These are phyloP conservation scores for Microbotryum lychnidis-dioicae DNA, from an alignment of 1,284 basidiomycete genomes.

Conservation along the genomic window DNA sequence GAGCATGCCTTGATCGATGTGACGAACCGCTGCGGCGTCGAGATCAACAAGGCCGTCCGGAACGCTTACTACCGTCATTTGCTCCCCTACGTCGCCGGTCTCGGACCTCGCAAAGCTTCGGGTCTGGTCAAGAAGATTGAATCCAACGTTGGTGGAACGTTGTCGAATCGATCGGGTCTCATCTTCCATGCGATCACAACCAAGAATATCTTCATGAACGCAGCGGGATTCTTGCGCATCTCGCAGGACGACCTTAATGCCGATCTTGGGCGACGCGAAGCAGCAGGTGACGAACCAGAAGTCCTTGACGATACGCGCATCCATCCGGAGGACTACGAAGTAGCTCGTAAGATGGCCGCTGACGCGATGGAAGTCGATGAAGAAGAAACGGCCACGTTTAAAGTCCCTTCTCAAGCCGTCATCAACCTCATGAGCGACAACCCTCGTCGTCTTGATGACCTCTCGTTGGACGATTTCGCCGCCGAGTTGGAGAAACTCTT, in stretches of 20 bases:
- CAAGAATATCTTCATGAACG: slow-evolving; percentile 75
- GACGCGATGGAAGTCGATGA: slow-evolving; percentile 93
- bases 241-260: slow-evolving; percentile 58
- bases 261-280: slow-evolving; percentile 56
- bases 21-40: slow-evolving; percentile 86
- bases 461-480: slow-evolving; percentile 95
- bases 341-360: slow-evolving; percentile 97
- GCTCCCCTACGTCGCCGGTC: slow-evolving; percentile 82
- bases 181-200: slow-evolving; percentile 69
- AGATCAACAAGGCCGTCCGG: slow-evolving; percentile 83
- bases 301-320: slow-evolving; percentile 92
- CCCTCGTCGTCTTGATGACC: slow-evolving; percentile 77
- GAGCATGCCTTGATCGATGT: slow-evolving; percentile 84
- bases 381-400: slow-evolving; percentile 61
- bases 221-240: slow-evolving; percentile 82
- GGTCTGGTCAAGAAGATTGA: slow-evolving; percentile 73
- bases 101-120: slow-evolving; percentile 91
- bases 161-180: slow-evolving; percentile 76
- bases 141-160: slow-evolving; percentile 66
- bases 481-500: slow-evolving; percentile 66
- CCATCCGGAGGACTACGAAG: slow-evolving; percentile 95
- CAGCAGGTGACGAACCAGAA: slow-evolving; percentile 54
- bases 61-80: slow-evolving; percentile 81
- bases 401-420: slow-evolving; percentile 74
- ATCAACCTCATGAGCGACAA: slow-evolving; percentile 74